Evolutionary conservation across 768 basidiomycete species (phyloP), one percentile per base, ranked within the genome.

Genomic region (Trametes coccinea): DNA sequence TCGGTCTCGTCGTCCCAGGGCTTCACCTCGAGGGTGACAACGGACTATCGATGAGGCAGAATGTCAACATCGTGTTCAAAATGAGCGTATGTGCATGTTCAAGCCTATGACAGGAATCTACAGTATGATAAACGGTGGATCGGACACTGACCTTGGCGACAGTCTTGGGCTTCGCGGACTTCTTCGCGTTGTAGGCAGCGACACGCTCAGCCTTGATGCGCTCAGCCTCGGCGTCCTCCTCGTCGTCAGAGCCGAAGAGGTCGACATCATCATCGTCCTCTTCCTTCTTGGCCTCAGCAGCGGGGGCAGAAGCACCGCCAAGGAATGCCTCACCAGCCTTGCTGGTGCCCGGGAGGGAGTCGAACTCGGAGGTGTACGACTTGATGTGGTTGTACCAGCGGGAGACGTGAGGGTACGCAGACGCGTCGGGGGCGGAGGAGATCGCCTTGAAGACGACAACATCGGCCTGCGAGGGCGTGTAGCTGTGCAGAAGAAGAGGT

Each of bases 1-100:
- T 98, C 93, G 53, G 97, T 99, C 80, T 97, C 95, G 73, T 98
- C 96, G 74, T 98, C 96, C 96, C 95, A 97, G 43, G 96, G 95
- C 79, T 99, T 99, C 64, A 99, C 95, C 68, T 98, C 96, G 68
- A 98, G 79, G 49, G 96, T 99, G 53, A 99, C 97, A 63, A 99
- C 87, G 67, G 97, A 98, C 94, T 98, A 59, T 14, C 47, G 14
- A 58, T 43, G 43, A 31, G 50, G 10, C 59, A 60, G n/a, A 2
- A 51, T 29, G 47, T 46, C 47, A 59, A 59, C 61, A 47, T 48
- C 48, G 17, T 59, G 30, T 49, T 53, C 60, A 43, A 22, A 16
- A 49, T 11, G 49, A 11, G 10, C 47, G 52, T 33, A 63, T 41
- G 50, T 68, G 67, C 45, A 61, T 44, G 43, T 30, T 9, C 34